Conservation (phyloP, 441 rosid genomes). For the Manihot esculenta region DNA sequence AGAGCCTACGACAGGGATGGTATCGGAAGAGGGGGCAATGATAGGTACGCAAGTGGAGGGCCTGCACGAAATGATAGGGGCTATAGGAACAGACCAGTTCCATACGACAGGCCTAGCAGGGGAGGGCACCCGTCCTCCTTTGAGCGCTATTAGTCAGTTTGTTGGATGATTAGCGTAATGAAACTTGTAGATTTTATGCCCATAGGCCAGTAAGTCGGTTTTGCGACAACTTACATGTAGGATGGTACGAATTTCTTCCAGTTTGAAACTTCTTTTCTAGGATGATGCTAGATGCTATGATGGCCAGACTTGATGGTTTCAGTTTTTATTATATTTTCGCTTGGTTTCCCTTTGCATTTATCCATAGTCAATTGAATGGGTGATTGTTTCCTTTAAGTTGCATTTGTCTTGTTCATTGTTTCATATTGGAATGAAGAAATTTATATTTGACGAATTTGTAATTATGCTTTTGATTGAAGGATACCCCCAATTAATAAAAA, state of each 20-base stretch:
- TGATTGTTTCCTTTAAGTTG: background rate
- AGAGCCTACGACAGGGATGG: conserved; percentile 74
- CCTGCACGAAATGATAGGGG: conserved; percentile 66
- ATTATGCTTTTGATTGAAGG: no score
- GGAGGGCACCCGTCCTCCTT: conserved; percentile 72
- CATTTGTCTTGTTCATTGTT: no score
- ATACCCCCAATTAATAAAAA: no score
- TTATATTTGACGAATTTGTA: no score
- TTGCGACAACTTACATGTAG: conserved; percentile 9
- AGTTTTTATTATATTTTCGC: background rate
- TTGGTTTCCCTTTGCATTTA: background rate
- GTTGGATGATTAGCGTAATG: background rate
- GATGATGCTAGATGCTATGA: conserved; percentile 5
- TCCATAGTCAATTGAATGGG: background rate
- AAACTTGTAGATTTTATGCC: conserved; percentile 10
- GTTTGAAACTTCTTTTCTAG: background rate
- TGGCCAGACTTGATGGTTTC: background rate
- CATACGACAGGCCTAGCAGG: conserved; percentile 77
- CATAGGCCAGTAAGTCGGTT: conserved; percentile 13
- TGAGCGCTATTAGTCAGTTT: conserved; percentile 56
- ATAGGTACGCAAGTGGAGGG: conserved; percentile 74
- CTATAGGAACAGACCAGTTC: conserved; percentile 67
- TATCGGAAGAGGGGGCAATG: conserved; percentile 54
- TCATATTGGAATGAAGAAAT: no score
- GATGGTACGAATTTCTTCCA: conserved; percentile 16